phyloP scores from a whole-genome alignment of 2,329 filamentous ascomycete genomes.

The Aspergillus sp. region DNA sequence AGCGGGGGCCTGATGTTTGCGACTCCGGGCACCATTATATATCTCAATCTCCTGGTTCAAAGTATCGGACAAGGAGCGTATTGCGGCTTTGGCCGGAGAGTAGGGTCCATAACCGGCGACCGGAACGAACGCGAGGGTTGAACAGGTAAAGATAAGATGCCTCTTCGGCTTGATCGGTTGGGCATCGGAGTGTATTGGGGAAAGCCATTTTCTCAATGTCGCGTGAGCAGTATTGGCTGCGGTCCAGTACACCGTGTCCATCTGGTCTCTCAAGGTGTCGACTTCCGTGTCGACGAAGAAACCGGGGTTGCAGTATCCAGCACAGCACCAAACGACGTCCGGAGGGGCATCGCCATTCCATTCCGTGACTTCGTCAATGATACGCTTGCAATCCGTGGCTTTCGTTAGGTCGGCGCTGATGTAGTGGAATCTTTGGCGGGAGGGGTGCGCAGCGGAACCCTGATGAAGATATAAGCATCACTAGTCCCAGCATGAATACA shows the following conservation, averaged over 20 bases:
- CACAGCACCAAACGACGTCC: constrained; percentile 87
- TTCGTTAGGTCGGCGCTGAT: constrained; percentile 75
- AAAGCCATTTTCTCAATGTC: constrained; percentile 66
- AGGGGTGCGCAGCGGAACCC: constrained; percentile 56
- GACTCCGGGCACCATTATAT: constrained; percentile 60
- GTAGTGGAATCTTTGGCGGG: constrained; percentile 69
- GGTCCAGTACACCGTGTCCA: constrained; percentile 90
- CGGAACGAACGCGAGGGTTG: constrained; percentile 64
- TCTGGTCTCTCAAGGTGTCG: constrained; percentile 61
- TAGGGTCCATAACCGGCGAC: constrained; percentile 79
- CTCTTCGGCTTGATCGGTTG: constrained; percentile 37
- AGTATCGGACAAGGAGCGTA: constrained; percentile 74
- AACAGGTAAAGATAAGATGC: constrained; percentile 84
- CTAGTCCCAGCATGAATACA: not conserved
- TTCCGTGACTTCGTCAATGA: constrained; percentile 61
- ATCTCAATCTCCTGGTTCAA: constrained; percentile 75
- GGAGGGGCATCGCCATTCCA: constrained; percentile 71
- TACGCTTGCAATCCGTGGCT: constrained; percentile 57
- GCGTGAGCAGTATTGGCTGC: constrained; percentile 79
- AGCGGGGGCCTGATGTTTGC: constrained; percentile 38
- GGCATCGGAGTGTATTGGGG: constrained; percentile 22
- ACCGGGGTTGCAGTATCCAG: constrained; percentile 63
- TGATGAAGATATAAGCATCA: constrained; percentile 27
- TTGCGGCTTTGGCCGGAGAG: constrained; percentile 72
- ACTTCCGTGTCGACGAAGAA: constrained; percentile 70